phyloP scores from a whole-genome alignment of 2,329 filamentous ascomycete species.

The Pseudomassariella vexata region DNA sequence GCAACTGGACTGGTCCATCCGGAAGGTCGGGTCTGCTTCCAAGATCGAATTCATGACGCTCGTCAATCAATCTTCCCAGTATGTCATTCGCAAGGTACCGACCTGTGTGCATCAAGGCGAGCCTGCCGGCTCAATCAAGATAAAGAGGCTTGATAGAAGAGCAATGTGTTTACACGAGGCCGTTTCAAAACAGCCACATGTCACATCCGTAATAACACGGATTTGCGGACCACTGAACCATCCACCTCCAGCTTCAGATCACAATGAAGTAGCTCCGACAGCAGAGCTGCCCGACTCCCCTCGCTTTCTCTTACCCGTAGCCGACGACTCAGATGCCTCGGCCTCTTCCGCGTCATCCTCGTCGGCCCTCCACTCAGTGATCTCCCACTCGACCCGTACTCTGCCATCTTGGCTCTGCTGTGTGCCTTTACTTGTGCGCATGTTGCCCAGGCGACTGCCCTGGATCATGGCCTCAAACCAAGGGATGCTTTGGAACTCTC shows the following conservation, averaged over 20 bases:
- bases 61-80: no score
- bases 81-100: no score
- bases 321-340: constrained; percentile 28
- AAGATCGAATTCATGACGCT: no score
- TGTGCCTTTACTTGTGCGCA: constrained; percentile 56
- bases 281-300: constrained; percentile 26
- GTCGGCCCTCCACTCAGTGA: constrained; percentile 64
- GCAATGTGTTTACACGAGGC: no score
- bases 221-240: constrained; percentile 6
- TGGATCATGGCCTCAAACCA: constrained; percentile 84
- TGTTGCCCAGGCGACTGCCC: constrained; percentile 65
- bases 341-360: constrained; percentile 25
- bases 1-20: no score
- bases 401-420: constrained; percentile 53
- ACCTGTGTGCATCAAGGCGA: no score
- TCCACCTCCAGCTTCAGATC: constrained; percentile 3
- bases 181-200: no score
- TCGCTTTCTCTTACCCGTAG: constrained; percentile 48
- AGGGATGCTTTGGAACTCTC: constrained; percentile 66
- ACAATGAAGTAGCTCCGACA: constrained; percentile 4
- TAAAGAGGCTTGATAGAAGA: no score
- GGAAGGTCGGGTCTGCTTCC: no score
- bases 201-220: constrained; percentile 3
- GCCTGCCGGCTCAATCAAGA: no score
- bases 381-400: constrained; percentile 73